Evolutionary conservation across 495 filamentous ascomycete genomes (phyloP).

Genomic region (Podospora comata): DNA sequence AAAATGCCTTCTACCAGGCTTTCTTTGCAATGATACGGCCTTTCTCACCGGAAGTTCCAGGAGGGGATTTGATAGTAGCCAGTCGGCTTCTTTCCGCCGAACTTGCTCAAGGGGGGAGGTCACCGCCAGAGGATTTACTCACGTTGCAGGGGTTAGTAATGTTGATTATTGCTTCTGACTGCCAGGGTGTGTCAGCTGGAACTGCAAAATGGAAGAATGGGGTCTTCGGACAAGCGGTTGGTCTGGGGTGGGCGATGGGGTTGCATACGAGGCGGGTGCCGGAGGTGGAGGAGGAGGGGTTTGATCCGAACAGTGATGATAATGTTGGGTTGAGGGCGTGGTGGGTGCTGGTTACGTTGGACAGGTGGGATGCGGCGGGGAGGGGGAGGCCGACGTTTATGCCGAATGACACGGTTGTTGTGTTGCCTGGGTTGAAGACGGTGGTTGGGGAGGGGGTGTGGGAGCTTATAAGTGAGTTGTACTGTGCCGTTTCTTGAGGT

Average conservation of each 20-base stretch:
- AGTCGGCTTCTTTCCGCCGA: constrained; percentile 51
- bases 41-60: constrained; percentile 18
- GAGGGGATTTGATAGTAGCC: constrained; percentile 43
- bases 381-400: constrained; percentile 58
- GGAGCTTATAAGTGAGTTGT: constrained; percentile 64
- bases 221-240: constrained; percentile 56
- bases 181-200: constrained; percentile 35
- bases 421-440: constrained; percentile 60
- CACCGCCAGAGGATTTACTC: constrained; percentile 52
- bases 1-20: constrained; percentile 70
- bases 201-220: constrained; percentile 35
- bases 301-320: constrained; percentile 66
- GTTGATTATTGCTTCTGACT: constrained; percentile 58
- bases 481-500: no score
- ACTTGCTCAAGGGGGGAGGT: constrained; percentile 49
- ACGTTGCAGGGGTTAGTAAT: constrained; percentile 63
- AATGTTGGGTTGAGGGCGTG: constrained; percentile 68
- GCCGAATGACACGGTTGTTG: constrained; percentile 57
- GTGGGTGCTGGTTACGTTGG: constrained; percentile 70
- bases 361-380: constrained; percentile 71
- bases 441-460: constrained; percentile 64
- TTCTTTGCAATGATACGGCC: constrained; percentile 61
- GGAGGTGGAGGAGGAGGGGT: constrained; percentile 25
- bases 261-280: constrained; percentile 43
- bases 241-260: constrained; percentile 56